Base-by-base conservation (phyloP, 2,329 filamentous ascomycete genomes). In the Fusarium brevicatenulatum region DNA sequence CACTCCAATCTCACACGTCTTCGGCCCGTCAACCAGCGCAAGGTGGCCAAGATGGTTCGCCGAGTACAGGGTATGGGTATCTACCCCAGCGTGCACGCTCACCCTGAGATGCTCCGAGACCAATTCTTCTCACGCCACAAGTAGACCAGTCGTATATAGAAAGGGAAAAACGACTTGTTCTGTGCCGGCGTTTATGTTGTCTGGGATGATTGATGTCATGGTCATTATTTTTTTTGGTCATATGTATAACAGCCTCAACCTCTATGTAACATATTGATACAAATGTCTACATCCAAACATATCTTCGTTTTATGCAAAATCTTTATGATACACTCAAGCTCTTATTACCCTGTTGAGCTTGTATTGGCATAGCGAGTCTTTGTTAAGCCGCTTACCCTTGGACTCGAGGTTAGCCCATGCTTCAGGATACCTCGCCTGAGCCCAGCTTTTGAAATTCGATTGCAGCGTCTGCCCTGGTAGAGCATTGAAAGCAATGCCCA, bases 31-130 rank as follows among this genome's bases (percentile, higher is more conserved):
- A 98, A 98, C 86, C 96, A 99, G 86, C 89, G 96, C 75, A 95
- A 92, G 84, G 91, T 99, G 80, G 93, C 95, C 70, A 98, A 97
- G 86, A 95, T 97, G 59, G 93, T 99, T 77, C 88, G 96, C 74
- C 89, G 96, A 76, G 92, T 93, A 25, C 92, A 98, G 77, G 96
- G 95, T 3, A 88, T 98, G 79, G 96, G 96, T 21, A 86, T 98
- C 68, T 95, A 98, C 88, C 96, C 96, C 30, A 97, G 92, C 81
- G 92, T 97, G 62, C 93, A 99, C 85, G 86, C 87, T 74, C 96
- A 99, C 84, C 96, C 96, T 7, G 93, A 97, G 82, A 86, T 97
- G 64, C 81, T 97, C 73, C 85, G 86, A 65, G 76, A 82, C 18
- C 71, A 81, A 25, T 82, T 83, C 76, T 83, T 78, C 67, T 66